Percentiles rank a stretch among this genome's conserved stretches.
These are phyloP conservation scores for Pseudozyma hubeiensis DNA, from an alignment of 1,284 basidiomycete genomes.

Conservation along the genomic window DNA sequence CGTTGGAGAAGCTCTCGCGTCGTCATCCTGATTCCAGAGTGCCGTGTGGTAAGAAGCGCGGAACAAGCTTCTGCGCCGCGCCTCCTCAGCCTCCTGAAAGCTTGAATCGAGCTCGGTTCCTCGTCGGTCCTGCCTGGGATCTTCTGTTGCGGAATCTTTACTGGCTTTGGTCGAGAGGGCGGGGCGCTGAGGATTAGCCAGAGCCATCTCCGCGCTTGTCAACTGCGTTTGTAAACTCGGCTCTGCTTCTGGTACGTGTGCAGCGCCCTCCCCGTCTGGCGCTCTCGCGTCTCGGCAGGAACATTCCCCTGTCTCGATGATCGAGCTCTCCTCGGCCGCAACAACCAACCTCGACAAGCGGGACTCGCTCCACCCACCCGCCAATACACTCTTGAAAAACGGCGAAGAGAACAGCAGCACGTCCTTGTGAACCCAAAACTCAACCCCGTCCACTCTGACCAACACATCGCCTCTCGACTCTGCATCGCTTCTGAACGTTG, in stretches of 20 bases:
- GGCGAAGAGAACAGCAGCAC: slow-evolving; percentile 49
- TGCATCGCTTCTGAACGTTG: slow-evolving; percentile 39
- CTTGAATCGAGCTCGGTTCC: slow-evolving; percentile 5
- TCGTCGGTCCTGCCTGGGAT: background rate
- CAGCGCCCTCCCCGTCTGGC: no score
- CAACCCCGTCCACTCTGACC: slow-evolving; percentile 40
- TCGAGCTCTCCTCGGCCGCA: background rate
- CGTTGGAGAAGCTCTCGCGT: slow-evolving; percentile 3
- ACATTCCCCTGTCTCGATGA: background rate
- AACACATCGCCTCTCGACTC: slow-evolving; percentile 50
- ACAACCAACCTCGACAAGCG: slow-evolving; percentile 12
- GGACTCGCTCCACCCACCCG: slow-evolving; percentile 50
- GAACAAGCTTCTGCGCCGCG: slow-evolving; percentile 10
- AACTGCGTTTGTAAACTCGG: no score
- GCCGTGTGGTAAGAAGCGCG: slow-evolving; percentile 48
- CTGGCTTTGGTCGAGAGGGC: background rate
- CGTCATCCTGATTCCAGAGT: slow-evolving; percentile 36
- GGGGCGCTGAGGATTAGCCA: no score
- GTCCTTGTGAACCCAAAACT: slow-evolving; percentile 56
- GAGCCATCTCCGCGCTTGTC: no score
- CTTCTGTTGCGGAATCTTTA: background rate
- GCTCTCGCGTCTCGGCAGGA: no score
- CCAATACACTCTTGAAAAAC: slow-evolving; percentile 48
- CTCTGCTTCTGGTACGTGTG: no score
- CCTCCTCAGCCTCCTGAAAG: background rate